A percentile compares a stretch with the other conserved stretches of the same genome.
Evolutionary conservation across 2,329 filamentous ascomycete species (phyloP).

Genomic region (Rhynchosporium agropyri): DNA sequence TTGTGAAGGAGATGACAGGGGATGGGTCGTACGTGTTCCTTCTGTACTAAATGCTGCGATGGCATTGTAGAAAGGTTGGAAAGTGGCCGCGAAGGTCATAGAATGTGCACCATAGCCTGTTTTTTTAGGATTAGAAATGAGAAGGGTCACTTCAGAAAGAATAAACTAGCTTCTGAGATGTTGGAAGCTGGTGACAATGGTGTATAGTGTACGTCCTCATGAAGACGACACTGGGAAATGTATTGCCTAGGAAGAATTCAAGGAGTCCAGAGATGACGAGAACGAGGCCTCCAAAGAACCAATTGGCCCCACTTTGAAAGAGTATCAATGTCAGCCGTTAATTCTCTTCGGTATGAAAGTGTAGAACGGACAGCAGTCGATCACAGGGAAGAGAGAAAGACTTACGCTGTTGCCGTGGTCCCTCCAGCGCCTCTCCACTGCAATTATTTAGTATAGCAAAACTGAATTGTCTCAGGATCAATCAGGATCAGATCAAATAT

Average conservation of each 20-base stretch:
- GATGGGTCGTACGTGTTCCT: conserved; percentile 33
- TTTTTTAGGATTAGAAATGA: background rate
- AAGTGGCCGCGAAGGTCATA: conserved; percentile 57
- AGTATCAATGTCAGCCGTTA: conserved; percentile 19
- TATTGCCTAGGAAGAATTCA: conserved; percentile 61
- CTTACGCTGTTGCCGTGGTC: conserved; percentile 54
- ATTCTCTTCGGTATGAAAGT: background rate
- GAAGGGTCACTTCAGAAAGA: too few relatives aligned
- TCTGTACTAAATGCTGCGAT: conserved; percentile 48
- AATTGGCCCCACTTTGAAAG: conserved; percentile 48
- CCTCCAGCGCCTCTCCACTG: conserved; percentile 54
- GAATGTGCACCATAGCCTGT: conserved; percentile 52
- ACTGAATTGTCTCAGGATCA: too few relatives aligned
- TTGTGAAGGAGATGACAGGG: background rate
- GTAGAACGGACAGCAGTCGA: background rate
- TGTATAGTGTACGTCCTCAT: conserved; percentile 38
- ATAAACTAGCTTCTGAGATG: background rate
- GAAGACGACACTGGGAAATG: conserved; percentile 62
- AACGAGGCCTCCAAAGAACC: conserved; percentile 57
- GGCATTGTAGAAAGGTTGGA: conserved; percentile 56
- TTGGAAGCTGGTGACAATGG: background rate
- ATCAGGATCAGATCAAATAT: too few relatives aligned
- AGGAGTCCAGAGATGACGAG: conserved; percentile 55
- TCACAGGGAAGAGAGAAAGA: conserved; percentile 9
- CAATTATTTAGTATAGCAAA: too few relatives aligned